phyloP scores from a whole-genome alignment of 768 basidiomycete species.

The Suillus cothurnatus region DNA sequence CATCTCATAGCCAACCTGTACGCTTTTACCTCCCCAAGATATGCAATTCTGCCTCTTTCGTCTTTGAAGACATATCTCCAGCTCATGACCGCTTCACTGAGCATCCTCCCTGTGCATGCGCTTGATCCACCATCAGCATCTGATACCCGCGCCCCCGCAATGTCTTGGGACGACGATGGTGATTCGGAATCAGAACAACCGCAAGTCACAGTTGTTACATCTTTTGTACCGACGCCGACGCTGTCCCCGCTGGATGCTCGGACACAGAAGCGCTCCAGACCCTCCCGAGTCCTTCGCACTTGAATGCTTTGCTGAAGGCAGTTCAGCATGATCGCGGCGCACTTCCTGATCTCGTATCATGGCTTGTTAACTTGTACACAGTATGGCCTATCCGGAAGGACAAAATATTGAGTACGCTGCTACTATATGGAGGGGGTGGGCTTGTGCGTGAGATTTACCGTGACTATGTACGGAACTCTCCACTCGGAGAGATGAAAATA shows the following conservation, averaged over 20 bases:
- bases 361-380: slow-evolving; percentile 57
- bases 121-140: slow-evolving; percentile 46
- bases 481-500: slow-evolving; percentile 57
- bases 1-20: slow-evolving; percentile 76
- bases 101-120: slow-evolving; percentile 51
- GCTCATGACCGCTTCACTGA: slow-evolving; percentile 53
- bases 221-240: slow-evolving; percentile 28
- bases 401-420: slow-evolving; percentile 55
- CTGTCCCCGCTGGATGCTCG: slow-evolving; percentile 55
- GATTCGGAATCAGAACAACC: slow-evolving; percentile 43
- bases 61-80: slow-evolving; percentile 56
- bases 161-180: slow-evolving; percentile 34
- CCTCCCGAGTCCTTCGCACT: slow-evolving; percentile 54
- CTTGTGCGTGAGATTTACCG: slow-evolving; percentile 79
- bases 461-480: slow-evolving; percentile 58
- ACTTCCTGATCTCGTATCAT: slow-evolving; percentile 52
- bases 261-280: slow-evolving; percentile 67
- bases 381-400: slow-evolving; percentile 65
- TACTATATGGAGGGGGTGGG: slow-evolving; percentile 55
- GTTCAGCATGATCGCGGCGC: slow-evolving; percentile 42
- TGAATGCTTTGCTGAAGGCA: slow-evolving; percentile 52
- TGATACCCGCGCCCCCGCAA: slow-evolving; percentile 13
- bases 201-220: slow-evolving; percentile 39
- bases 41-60: slow-evolving; percentile 46
- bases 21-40: slow-evolving; percentile 64